These are phyloP conservation scores for Kokia cookei DNA, from an alignment of 441 rosid species.

Conservation along the genomic window DNA sequence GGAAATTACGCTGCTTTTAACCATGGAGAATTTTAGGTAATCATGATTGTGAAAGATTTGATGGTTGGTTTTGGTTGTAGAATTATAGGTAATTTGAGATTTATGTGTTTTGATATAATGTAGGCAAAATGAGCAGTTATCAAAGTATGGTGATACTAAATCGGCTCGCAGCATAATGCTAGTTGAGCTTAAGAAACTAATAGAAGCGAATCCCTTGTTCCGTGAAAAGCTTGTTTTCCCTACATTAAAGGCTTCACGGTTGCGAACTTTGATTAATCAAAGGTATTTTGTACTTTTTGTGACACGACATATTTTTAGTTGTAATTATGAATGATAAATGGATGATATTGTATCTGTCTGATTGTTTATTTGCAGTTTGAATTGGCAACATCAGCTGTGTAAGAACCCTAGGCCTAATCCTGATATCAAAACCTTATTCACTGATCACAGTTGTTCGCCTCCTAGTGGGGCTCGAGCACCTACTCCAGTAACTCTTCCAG, in stretches of 20 bases:
- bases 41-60: not conserved
- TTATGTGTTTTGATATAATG: constrained; percentile 4
- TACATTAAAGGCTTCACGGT: constrained; percentile 21
- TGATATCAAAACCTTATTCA: constrained; percentile 34
- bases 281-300: constrained; percentile 13
- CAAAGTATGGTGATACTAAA: constrained; percentile 33
- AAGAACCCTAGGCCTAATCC: constrained; percentile 39
- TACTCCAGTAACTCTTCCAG: constrained; percentile 24
- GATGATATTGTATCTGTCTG: not conserved
- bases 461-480: constrained; percentile 31
- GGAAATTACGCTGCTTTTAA: constrained; percentile 58
- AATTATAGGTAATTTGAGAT: not conserved
- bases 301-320: not conserved
- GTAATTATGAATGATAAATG: not conserved
- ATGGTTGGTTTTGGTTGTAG: not conserved
- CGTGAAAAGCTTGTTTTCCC: constrained; percentile 34
- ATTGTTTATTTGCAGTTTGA: constrained; percentile 24
- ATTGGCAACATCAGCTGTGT: constrained; percentile 42
- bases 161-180: constrained; percentile 32
- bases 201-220: constrained; percentile 39
- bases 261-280: constrained; percentile 27
- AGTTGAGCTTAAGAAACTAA: constrained; percentile 29
- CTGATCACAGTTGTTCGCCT: constrained; percentile 28
- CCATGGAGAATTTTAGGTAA: constrained; percentile 62
- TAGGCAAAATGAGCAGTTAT: constrained; percentile 36